phyloP scores from a whole-genome alignment of 176 grass and related monocot genomes.

The Carex myosuroides region DNA sequence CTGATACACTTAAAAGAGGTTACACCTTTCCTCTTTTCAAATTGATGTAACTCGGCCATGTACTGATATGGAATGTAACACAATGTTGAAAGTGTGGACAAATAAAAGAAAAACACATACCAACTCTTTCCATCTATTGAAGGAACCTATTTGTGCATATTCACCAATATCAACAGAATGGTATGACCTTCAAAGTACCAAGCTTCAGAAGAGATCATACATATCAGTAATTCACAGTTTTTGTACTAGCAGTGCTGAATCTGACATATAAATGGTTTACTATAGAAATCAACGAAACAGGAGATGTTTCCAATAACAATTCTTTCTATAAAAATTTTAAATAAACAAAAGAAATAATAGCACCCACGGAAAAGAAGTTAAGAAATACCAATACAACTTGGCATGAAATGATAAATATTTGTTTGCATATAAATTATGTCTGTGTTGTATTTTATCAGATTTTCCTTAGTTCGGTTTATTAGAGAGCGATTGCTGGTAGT shows the following conservation, averaged over 20 bases:
- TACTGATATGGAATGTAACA: too few species aligned
- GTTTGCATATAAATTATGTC: background rate
- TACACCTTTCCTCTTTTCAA: too few species aligned
- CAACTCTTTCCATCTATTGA: too few species aligned
- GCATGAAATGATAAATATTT: background rate
- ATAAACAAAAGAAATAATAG: background rate
- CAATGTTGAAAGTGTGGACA: too few species aligned
- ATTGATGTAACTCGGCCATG: too few species aligned
- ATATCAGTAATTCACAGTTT: background rate
- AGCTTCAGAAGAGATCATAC: background rate
- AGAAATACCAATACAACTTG: background rate
- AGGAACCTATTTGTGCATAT: too few species aligned
- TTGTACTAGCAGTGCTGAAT: background rate
- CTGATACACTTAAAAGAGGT: too few species aligned
- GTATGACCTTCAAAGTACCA: background rate
- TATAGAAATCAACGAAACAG: background rate
- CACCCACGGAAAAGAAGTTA: background rate
- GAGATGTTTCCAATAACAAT: background rate
- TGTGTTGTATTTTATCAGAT: background rate
- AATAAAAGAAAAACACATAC: too few species aligned
- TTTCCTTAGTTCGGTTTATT: background rate
- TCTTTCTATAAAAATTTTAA: background rate
- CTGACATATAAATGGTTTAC: background rate
- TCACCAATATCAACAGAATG: too few species aligned
- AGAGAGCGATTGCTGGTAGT: conserved; percentile 35